phyloP scores from a whole-genome alignment of 2,329 filamentous ascomycete genomes.

The Teratosphaeriaceae sp. region DNA sequence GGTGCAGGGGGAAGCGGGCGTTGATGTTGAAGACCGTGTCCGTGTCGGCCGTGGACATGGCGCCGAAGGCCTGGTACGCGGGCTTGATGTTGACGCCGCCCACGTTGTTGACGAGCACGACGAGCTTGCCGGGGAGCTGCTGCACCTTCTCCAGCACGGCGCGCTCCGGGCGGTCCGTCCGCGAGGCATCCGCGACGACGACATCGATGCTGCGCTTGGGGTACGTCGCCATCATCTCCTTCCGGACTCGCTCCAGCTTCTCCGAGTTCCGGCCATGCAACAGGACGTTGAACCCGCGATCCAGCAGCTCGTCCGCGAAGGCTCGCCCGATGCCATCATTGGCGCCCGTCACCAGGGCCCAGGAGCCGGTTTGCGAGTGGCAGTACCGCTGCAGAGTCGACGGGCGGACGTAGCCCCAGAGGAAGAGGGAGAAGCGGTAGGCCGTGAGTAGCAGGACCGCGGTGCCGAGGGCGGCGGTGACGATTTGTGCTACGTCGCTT shows the following conservation, averaged over 20 bases:
- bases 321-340: slow-evolving; percentile 47
- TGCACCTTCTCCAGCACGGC: slow-evolving; percentile 18
- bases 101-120: slow-evolving; percentile 51
- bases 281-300: slow-evolving; percentile 47
- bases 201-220: slow-evolving; percentile 34
- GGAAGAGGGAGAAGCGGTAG: no score
- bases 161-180: slow-evolving; percentile 21
- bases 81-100: slow-evolving; percentile 33
- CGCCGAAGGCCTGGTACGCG: slow-evolving; percentile 32
- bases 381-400: no score
- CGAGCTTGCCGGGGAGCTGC: slow-evolving; percentile 35
- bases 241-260: slow-evolving; percentile 38
- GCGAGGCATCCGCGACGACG: slow-evolving; percentile 39
- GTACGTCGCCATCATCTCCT: slow-evolving; percentile 32
- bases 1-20: slow-evolving; percentile 43
- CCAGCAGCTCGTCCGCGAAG: slow-evolving; percentile 43
- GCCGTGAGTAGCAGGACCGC: no score
- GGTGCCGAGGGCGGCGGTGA: no score
- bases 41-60: slow-evolving; percentile 33
- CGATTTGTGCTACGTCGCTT: no score
- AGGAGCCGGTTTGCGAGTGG: slow-evolving; percentile 19
- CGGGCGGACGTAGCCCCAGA: no score
- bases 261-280: slow-evolving; percentile 46
- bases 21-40: slow-evolving; percentile 43
- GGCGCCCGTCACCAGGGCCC: slow-evolving; percentile 47